Evolutionary conservation across 2,329 filamentous ascomycete species (phyloP).

Genomic region (Phoma sp.): DNA sequence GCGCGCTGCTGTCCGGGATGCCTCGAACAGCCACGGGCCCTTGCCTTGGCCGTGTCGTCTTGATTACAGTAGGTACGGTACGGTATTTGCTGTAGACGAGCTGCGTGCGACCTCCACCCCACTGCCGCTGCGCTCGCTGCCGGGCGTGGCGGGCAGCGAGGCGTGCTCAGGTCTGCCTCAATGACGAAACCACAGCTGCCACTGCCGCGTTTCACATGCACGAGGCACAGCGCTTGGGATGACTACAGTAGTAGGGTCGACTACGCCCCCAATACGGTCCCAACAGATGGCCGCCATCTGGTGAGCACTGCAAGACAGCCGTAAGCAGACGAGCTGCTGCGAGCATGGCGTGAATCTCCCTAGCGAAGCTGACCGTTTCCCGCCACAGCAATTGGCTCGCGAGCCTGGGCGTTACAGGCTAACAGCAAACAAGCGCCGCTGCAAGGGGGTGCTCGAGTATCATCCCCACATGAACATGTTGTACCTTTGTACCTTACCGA

Average conservation of each 20-base stretch:
- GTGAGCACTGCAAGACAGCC: slow-evolving; percentile 11
- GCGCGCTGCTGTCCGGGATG: slow-evolving; percentile 13
- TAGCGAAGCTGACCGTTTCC: slow-evolving; percentile 25
- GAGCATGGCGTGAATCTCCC: slow-evolving; percentile 16
- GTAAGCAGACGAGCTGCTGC: slow-evolving; percentile 25
- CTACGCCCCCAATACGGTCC: slow-evolving; percentile 5
- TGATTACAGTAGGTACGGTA: background rate
- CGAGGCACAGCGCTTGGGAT: slow-evolving; percentile 19
- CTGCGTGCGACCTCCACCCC: slow-evolving; percentile 1
- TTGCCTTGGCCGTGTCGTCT: slow-evolving; percentile 21
- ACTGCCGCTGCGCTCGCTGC: background rate
- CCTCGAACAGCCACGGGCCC: slow-evolving; percentile 10
- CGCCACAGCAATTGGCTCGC: slow-evolving; percentile 32
- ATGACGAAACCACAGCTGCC: slow-evolving; percentile 24
- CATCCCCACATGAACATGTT: slow-evolving; percentile 40
- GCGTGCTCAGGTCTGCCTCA: slow-evolving; percentile 23
- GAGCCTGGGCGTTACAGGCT: slow-evolving; percentile 34
- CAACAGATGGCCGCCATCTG: slow-evolving; percentile 17
- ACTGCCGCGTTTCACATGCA: slow-evolving; percentile 42
- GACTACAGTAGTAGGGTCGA: slow-evolving; percentile 3
- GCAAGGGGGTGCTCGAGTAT: slow-evolving; percentile 44
- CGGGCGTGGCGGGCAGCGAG: slow-evolving; percentile 10
- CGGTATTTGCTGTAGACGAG: slow-evolving; percentile 1
- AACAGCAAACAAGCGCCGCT: slow-evolving; percentile 36
- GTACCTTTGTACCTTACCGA: slow-evolving; percentile 49